Evolutionary conservation across 2,329 filamentous ascomycete species (phyloP), one percentile per base, ranked within the genome.

Genomic region (Paraconiothyrium brasiliense): DNA sequence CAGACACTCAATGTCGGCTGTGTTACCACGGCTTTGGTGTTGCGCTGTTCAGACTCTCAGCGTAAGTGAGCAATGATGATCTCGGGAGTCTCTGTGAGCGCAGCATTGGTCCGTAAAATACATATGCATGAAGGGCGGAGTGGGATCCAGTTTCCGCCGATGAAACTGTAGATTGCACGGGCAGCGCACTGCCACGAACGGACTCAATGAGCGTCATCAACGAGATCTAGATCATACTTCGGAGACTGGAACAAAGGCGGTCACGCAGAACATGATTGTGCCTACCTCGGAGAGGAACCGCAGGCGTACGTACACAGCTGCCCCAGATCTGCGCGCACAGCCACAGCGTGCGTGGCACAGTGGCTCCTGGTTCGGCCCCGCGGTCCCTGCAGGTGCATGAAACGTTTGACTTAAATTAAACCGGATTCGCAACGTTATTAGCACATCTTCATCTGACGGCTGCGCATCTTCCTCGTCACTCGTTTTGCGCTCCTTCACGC

Each of bases 291-390:
- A 8, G 20, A 20, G 20, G 2, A 34, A 41, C 7, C n/a, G 6
- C n/a, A 39, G 16, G 16, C 37, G 37, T 39, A 51, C 16, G 30
- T n/a, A 22, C 10, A n/a, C 27, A 14, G 8, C 35, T 55, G 27
- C 52, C 39, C 52, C 52, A 55, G 52, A 55, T 55, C 52, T 55
- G n/a, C 52, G 34, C 4, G 22, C 52, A 34, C 52, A 55, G 52
- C 52, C 52, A 55, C 52, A 55, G 24, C 52, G 20, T 27, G 52
- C 39, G 52, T 46, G 10, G 39, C 52, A 35, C 39, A 34, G 24
- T 20, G 4, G 16, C 13, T 10, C 49, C 34, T 51, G 34, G 32
- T 30, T 37, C 16, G 14, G 22, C 39, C 14, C 51, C 22, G 41
- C 39, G 8, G 47, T n/a, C 50, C 34, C 51, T 32, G 39, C 35